Evolutionary conservation across 1,139 yeast genomes (phyloP), one percentile per base, ranked within the genome.

Genomic region (Geotrichum aggregatum): DNA sequence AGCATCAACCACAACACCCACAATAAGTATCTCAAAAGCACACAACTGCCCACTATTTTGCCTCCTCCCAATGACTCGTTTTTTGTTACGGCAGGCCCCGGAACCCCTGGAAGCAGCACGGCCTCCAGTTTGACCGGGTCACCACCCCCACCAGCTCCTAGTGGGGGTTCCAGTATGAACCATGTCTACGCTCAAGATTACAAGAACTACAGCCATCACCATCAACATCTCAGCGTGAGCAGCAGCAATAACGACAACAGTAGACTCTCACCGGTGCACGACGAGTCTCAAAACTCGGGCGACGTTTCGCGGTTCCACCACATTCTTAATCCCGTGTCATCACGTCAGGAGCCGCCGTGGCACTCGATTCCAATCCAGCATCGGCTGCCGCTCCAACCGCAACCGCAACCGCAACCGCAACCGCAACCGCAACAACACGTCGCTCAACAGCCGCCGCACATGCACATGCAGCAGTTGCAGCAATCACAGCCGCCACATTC

Each of bases 351-450:
- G 10, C 50, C 50, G 7, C 44, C 45, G 18, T 26, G 19, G 24
- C 30, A 35, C 18, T 3, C 21, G 19, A 42, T 24, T 19, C 43
- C 51, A 31, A 22, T 28, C 14, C 34, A 36, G 28, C 44, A 41
- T 3, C 41, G 47, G 5, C 42, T 41, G 4, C 31, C 43, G 8
- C 39, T 22, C 19, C 7, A 19, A 19, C 6, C 18, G n/a, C 13
- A 40, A 3, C 4, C 44, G 16, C 34, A 31, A 33, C 14, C 26
- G 26, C 13, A 24, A 19, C 39, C 7, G n/a, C 44, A 47, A 28
- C 43, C 24, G 18, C 44, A 47, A 19, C 51, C 19, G 34, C 51
- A 42, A 26, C 48, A 40, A 14, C 31, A 28, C n/a, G n/a, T n/a
- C n/a, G n/a, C n/a, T n/a, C n/a, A n/a, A n/a, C n/a, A n/a, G n/a